Percentiles rank a stretch among this genome's conserved stretches.
phyloP scores from a whole-genome alignment of 2,329 filamentous ascomycete genomes.

The Tolypocladium capitatum region DNA sequence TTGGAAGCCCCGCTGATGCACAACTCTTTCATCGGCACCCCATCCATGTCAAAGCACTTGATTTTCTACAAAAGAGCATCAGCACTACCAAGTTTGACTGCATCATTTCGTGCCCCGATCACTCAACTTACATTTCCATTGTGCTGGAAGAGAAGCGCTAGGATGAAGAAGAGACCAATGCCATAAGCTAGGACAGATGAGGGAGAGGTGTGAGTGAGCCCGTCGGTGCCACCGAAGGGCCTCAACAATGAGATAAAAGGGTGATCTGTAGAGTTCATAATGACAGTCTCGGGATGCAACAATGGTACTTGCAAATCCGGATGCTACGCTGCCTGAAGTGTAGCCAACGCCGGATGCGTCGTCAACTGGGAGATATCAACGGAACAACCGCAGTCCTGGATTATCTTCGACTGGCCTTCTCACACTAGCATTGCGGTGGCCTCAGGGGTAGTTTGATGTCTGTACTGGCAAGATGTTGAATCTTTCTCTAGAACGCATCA shows the following conservation, averaged over 20 bases:
- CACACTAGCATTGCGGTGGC: neutral
- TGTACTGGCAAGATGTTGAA: neutral
- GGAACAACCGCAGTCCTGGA: neutral
- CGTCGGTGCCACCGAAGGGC: neutral
- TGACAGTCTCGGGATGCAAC: neutral
- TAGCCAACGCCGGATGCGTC: neutral
- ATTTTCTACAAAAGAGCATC: neutral
- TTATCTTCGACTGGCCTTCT: neutral
- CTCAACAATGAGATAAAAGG: neutral
- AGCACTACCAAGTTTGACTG: neutral
- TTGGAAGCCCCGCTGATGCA: neutral
- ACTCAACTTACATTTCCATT: neutral
- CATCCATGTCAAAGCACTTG: neutral
- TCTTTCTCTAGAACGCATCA: neutral
- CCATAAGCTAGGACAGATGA: neutral
- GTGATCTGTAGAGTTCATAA: neutral
- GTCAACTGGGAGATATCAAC: too few species aligned
- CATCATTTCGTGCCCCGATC: neutral
- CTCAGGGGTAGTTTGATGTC: neutral
- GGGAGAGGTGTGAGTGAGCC: neutral
- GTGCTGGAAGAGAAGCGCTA: neutral
- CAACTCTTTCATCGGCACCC: neutral
- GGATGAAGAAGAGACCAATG: neutral
- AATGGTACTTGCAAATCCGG: neutral
- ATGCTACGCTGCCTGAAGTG: neutral